phyloP scores from a whole-genome alignment of 768 basidiomycete species.

The Leccinum broughii region DNA sequence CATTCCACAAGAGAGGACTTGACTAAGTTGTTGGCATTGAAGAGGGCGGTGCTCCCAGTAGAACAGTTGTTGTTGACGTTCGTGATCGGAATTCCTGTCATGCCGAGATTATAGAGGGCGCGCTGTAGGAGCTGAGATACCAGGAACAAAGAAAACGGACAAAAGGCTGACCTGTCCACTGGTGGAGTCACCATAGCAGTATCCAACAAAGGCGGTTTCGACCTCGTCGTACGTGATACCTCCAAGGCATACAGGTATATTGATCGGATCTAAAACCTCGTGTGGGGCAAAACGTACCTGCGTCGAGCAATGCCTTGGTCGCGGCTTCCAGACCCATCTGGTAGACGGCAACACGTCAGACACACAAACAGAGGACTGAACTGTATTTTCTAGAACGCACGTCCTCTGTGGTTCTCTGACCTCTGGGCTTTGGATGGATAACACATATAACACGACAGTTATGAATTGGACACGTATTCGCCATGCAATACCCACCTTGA shows the following conservation, averaged over 20 bases:
- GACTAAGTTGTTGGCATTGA: constrained; percentile 68
- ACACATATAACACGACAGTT: constrained; percentile 1
- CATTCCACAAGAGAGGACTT: constrained; percentile 72
- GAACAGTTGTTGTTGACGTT: constrained; percentile 91
- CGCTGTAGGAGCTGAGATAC: constrained; percentile 41
- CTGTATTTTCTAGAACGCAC: constrained; percentile 37
- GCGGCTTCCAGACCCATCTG: constrained; percentile 88
- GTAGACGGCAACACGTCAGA: background rate
- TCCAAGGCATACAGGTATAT: constrained; percentile 22
- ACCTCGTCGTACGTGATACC: constrained; percentile 83
- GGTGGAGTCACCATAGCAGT: constrained; percentile 80
- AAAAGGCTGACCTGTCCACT: constrained; percentile 59
- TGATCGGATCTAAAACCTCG: background rate
- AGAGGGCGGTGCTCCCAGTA: constrained; percentile 78
- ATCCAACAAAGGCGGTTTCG: constrained; percentile 74
- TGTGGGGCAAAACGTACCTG: constrained; percentile 45
- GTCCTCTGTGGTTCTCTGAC: constrained; percentile 66
- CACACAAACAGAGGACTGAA: background rate
- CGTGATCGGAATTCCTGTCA: constrained; percentile 80
- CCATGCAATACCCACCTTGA: constrained; percentile 19
- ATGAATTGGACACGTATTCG: background rate
- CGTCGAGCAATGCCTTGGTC: constrained; percentile 84
- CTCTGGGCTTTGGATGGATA: constrained; percentile 53
- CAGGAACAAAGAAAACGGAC: background rate
- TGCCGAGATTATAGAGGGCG: constrained; percentile 78